A percentile compares a stretch with the other conserved stretches of the same genome.
phyloP scores from a whole-genome alignment of 371 early-diverging fungal genomes.

The Dichotomocladium elegans region DNA sequence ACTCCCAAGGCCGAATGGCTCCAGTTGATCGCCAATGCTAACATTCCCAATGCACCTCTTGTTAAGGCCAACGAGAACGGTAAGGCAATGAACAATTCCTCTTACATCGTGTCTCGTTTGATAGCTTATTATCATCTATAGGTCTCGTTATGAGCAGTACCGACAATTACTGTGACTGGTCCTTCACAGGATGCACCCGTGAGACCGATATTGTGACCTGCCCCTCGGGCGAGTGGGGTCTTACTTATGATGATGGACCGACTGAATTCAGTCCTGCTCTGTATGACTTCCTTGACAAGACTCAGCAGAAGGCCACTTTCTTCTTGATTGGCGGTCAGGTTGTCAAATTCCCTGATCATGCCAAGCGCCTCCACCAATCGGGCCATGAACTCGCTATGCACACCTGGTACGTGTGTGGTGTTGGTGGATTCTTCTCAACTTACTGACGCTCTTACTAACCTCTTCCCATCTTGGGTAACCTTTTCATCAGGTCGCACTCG shows the following conservation, averaged over 20 bases:
- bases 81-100: not conserved
- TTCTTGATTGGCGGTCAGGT: conserved; percentile 63
- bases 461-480: no score
- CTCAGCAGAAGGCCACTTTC: conserved; percentile 59
- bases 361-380: conserved; percentile 42
- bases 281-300: conserved; percentile 50
- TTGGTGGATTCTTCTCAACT: not conserved
- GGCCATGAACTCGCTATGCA: conserved; percentile 53
- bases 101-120: not conserved
- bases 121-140: not conserved
- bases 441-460: not conserved
- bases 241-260: conserved; percentile 64
- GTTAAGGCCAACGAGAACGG: conserved; percentile 19
- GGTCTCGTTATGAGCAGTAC: conserved; percentile 3
- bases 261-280: conserved; percentile 33
- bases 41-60: conserved; percentile 36
- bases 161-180: conserved; percentile 43
- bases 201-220: conserved; percentile 43
- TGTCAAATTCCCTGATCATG: conserved; percentile 45
- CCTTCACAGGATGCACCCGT: conserved; percentile 45
- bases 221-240: conserved; percentile 53
- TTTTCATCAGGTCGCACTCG: conserved; percentile 52
- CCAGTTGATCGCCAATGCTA: conserved; percentile 27
- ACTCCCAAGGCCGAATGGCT: conserved; percentile 49
- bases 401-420: conserved; percentile 21